These are phyloP conservation scores for Ascochyta lentis DNA, from an alignment of 2,329 filamentous ascomycete genomes.

Conservation along the genomic window DNA sequence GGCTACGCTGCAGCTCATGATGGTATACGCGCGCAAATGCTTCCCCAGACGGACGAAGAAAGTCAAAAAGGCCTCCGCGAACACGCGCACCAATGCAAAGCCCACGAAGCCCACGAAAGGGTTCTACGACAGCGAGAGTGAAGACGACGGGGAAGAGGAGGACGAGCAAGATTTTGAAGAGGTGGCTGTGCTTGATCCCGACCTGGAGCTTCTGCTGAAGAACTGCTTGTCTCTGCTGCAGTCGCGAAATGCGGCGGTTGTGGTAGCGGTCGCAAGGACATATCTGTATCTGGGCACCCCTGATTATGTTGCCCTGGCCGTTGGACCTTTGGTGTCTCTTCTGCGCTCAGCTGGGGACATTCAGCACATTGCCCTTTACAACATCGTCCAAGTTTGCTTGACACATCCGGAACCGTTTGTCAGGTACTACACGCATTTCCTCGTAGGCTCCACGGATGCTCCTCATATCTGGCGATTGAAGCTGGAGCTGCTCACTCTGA, in stretches of 20 bases:
- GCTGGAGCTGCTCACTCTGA: slow-evolving; percentile 85
- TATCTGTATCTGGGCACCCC: slow-evolving; percentile 84
- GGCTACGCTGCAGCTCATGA: slow-evolving; percentile 80
- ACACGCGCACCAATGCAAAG: slow-evolving; percentile 38
- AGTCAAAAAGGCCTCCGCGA: slow-evolving; percentile 60
- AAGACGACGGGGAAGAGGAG: slow-evolving; percentile 53
- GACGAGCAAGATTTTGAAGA: slow-evolving; percentile 61
- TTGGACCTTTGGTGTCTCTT: slow-evolving; percentile 86
- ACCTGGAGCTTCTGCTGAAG: slow-evolving; percentile 81
- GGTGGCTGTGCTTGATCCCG: slow-evolving; percentile 72
- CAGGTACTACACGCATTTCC: slow-evolving; percentile 86
- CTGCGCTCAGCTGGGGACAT: slow-evolving; percentile 86
- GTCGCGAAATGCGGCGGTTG: slow-evolving; percentile 90
- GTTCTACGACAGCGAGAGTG: slow-evolving; percentile 72
- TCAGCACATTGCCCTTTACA: slow-evolving; percentile 87
- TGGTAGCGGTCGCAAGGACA: slow-evolving; percentile 83
- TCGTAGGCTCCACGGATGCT: slow-evolving; percentile 80
- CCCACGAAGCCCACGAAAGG: slow-evolving; percentile 61
- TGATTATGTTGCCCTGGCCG: slow-evolving; percentile 74
- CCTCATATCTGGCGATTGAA: slow-evolving; percentile 89
- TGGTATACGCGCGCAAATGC: slow-evolving; percentile 82
- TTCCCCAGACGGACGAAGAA: slow-evolving; percentile 75
- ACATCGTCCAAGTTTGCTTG: slow-evolving; percentile 92
- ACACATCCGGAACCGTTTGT: slow-evolving; percentile 80
- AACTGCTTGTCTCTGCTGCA: slow-evolving; percentile 84